phyloP scores from a whole-genome alignment of 768 basidiomycete species.

The Mycena amicta region DNA sequence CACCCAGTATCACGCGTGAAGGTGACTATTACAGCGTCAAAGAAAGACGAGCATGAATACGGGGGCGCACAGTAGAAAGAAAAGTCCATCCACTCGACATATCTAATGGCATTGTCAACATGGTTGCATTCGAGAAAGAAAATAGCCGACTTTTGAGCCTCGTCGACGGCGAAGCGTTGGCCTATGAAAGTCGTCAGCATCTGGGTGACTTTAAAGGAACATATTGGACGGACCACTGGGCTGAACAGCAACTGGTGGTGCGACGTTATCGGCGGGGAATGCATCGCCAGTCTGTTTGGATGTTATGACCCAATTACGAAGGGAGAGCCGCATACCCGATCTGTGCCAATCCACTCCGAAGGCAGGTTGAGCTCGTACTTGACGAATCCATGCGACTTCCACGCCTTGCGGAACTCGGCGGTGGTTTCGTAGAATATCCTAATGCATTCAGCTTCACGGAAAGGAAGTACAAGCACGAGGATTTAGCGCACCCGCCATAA shows the following conservation, averaged over 20 bases:
- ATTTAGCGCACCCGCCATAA: conserved; percentile 24
- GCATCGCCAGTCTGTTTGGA: conserved; percentile 1
- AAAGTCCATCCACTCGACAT: conserved; percentile 29
- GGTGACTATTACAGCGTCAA: conserved; percentile 39
- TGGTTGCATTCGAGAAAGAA: neutral
- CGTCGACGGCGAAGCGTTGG: conserved; percentile 20
- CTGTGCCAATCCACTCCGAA: conserved; percentile 23
- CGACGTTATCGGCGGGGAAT: conserved; percentile 13
- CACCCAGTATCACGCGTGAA: conserved; percentile 57
- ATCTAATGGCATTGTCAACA: conserved; percentile 6
- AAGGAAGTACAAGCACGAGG: no score
- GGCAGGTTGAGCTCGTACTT: conserved; percentile 22
- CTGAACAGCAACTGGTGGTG: conserved; percentile 22
- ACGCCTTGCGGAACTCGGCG: conserved; percentile 22
- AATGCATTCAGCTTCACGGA: no score
- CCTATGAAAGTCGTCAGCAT: conserved; percentile 4
- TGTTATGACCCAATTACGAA: neutral
- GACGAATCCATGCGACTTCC: conserved; percentile 21
- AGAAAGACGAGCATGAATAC: neutral
- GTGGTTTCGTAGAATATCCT: conserved; percentile 26
- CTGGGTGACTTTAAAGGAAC: neutral
- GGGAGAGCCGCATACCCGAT: conserved; percentile 13
- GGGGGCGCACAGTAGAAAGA: conserved; percentile 20
- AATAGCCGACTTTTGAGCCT: conserved; percentile 8
- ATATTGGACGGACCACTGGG: conserved; percentile 21